phyloP scores from a whole-genome alignment of 2,329 filamentous ascomycete species.

The Trichoderma endophyticum region DNA sequence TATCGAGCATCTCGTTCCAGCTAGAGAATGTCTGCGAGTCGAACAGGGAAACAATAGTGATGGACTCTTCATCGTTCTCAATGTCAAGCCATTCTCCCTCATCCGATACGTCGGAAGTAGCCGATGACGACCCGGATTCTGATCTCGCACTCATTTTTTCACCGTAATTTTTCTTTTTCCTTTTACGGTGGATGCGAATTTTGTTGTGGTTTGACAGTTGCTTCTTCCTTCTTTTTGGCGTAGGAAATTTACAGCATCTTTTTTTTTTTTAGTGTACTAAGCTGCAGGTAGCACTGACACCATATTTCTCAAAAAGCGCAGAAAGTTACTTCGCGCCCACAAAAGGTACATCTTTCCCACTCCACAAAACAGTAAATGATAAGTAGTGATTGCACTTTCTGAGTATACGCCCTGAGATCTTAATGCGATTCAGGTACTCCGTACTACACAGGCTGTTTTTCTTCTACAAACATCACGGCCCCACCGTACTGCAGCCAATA shows the following conservation, averaged over 20 bases:
- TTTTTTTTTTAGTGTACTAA: background rate
- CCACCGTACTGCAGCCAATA: background rate
- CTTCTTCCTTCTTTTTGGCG: background rate
- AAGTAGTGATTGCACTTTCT: background rate
- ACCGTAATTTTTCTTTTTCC: background rate
- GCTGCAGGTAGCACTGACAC: background rate
- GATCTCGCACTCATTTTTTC: slow-evolving; percentile 16
- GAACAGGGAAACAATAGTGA: slow-evolving; percentile 65
- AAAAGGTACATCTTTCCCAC: background rate
- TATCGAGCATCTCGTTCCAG: slow-evolving; percentile 61
- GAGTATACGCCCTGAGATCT: background rate
- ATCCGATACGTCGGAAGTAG: slow-evolving; percentile 23
- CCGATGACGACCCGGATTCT: background rate
- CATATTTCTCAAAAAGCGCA: background rate
- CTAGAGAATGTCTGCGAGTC: slow-evolving; percentile 64
- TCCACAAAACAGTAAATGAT: background rate
- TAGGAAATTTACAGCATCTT: background rate
- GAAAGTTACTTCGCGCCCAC: background rate
- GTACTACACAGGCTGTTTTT: background rate
- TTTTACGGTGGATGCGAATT: background rate
- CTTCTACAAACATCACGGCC: background rate
- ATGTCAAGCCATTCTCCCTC: slow-evolving; percentile 52
- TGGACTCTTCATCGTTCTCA: slow-evolving; percentile 61
- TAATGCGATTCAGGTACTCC: background rate
- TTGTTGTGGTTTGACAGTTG: background rate